Evolutionary conservation across 148 eudicot species (phyloP).

Genomic region (Diospyros kaki): DNA sequence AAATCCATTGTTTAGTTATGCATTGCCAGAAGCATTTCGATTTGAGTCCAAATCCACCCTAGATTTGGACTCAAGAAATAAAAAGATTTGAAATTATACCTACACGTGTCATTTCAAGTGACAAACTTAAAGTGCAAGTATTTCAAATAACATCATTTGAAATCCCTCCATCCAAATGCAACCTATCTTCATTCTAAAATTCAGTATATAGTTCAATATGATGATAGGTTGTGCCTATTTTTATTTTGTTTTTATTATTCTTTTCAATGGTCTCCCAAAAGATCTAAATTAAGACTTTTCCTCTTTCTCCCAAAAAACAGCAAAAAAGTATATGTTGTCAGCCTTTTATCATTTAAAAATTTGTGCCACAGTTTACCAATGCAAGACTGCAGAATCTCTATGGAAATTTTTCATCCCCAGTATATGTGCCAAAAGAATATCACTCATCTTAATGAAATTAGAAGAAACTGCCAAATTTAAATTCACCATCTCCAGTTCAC

Average conservation of each 20-base stretch:
- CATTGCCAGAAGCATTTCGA: too few species aligned
- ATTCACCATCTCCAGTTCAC: background rate
- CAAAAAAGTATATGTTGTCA: background rate
- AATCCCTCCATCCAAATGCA: too few species aligned
- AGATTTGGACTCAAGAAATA: too few species aligned
- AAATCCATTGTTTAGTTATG: too few species aligned
- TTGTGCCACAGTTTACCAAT: background rate
- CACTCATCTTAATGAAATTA: background rate
- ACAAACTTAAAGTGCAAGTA: too few species aligned
- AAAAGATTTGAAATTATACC: too few species aligned
- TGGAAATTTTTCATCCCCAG: background rate
- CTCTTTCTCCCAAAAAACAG: background rate
- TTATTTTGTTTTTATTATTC: background rate
- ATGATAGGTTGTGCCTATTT: background rate
- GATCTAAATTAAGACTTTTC: background rate
- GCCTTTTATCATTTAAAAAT: background rate
- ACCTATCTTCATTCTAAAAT: too few species aligned
- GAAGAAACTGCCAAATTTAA: background rate
- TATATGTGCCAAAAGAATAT: background rate
- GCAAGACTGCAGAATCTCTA: background rate
- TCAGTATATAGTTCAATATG: background rate
- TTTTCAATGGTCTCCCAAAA: background rate
- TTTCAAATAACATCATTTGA: too few species aligned
- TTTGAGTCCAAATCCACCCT: too few species aligned
- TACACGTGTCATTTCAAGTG: too few species aligned